Base-by-base conservation (phyloP, 1,284 basidiomycete genomes). In the Quambalaria eucalypti region DNA sequence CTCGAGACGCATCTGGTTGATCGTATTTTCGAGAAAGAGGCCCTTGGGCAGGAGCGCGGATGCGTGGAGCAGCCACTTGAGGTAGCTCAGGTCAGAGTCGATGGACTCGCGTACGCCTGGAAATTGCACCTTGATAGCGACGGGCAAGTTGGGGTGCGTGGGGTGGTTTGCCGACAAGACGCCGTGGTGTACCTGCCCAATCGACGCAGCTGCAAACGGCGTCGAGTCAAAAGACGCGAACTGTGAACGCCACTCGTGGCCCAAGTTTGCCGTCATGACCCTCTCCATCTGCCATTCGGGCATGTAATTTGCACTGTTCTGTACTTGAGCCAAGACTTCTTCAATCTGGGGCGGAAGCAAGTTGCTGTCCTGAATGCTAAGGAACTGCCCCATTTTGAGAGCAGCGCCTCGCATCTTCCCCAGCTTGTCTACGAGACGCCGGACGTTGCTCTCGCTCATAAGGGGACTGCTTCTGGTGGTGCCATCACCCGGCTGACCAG, bases 251-350 rank as follows among this genome's bases (percentile, higher is more conserved):
- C 91, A 97, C 16, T 85, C 80, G 0, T 81, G 67, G 1, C 92
- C 91, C 4, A 96, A 81, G 33, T 90, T 84, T 29, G 80, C 71
- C 6, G 69, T 75, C 78, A 98, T 82, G 23, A 92, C 90, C 82
- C 84, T 63, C 50, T 92, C 88, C 84, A 96, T 87, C 76, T 98
- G 95, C 87, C 87, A 92, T 62, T 91, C 86, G 0, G 93, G 95
- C 92, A 97, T 98, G 76, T 96, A 97, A 76, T 99, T 90, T 1
- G 95, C 95, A 65, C 86, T 85, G 67, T 93, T 88, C 76, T 98
- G 93, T 0, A 99, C 91, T 39, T 87, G 81, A 46, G 90, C 82
- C 69, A 98, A 84, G 30, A 98, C 87, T 55, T 84, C 82, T 72
- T 96, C 91, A 7, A 97, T 79, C 68, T 95, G 89, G 0, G 87